These are phyloP conservation scores for Penicillium simplicissimum DNA, from an alignment of 495 filamentous ascomycete species.

Conservation along the genomic window DNA sequence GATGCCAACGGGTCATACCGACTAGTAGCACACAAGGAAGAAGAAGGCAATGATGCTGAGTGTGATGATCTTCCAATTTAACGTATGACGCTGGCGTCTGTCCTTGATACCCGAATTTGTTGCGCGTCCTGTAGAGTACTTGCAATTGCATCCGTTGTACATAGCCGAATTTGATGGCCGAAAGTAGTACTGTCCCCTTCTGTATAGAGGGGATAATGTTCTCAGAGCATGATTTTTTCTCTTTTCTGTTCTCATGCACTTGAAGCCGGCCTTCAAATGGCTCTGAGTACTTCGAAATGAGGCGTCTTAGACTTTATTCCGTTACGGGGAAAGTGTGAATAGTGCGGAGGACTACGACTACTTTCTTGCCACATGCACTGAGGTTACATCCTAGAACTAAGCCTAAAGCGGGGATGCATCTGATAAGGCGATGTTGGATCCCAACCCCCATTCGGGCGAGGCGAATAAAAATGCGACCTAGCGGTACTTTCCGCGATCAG, in stretches of 20 bases:
- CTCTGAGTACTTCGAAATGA: no score
- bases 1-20: slow-evolving; percentile 14
- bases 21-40: slow-evolving; percentile 18
- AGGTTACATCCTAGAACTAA: no score
- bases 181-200: no score
- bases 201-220: no score
- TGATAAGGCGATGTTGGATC: not conserved
- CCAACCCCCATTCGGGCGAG: not conserved
- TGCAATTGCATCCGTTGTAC: not conserved
- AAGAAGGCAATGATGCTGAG: slow-evolving; percentile 16
- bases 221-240: no score
- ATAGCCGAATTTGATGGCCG: no score
- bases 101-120: slow-evolving; percentile 16
- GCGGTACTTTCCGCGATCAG: not conserved
- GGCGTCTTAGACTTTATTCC: no score
- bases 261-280: no score
- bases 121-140: slow-evolving; percentile 8
- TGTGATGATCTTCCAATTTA: slow-evolving; percentile 20
- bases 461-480: not conserved
- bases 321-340: no score
- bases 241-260: no score
- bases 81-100: slow-evolving; percentile 18
- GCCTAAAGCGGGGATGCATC: not conserved
- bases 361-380: no score
- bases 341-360: no score